Conservation (phyloP, 2,329 filamentous ascomycete genomes). For the Sphaerulina populicola region DNA sequence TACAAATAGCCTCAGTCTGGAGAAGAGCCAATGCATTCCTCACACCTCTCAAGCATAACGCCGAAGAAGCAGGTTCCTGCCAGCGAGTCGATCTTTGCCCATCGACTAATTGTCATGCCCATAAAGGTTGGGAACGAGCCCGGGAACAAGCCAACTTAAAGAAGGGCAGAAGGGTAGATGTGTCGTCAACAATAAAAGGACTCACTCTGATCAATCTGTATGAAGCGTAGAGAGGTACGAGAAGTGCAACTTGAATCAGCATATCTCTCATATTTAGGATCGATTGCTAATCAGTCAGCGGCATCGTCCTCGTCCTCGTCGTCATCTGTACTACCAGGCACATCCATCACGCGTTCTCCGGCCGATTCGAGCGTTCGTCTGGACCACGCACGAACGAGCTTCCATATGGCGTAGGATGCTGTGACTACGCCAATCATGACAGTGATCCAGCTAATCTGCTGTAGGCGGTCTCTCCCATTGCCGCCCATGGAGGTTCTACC, state of each 20-base stretch:
- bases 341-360: conserved; percentile 73
- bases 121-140: conserved; percentile 38
- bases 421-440: conserved; percentile 72
- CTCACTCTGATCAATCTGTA: background rate
- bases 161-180: conserved; percentile 55
- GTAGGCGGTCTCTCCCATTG: conserved; percentile 67
- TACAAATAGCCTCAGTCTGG: background rate
- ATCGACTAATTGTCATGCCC: conserved; percentile 94
- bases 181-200: background rate
- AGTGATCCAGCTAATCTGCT: conserved; percentile 70
- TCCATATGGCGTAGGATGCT: conserved; percentile 78
- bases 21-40: conserved; percentile 12
- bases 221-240: background rate
- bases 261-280: background rate
- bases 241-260: background rate
- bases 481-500: conserved; percentile 38
- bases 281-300: conserved; percentile 12
- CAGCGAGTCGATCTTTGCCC: conserved; percentile 65
- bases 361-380: conserved; percentile 64
- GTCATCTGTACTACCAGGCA: conserved; percentile 54
- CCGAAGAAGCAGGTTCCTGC: conserved; percentile 15
- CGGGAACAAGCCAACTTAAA: conserved; percentile 86
- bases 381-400: conserved; percentile 66
- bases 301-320: conserved; percentile 41
- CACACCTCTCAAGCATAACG: conserved; percentile 19